phyloP scores from a whole-genome alignment of 2,329 filamentous ascomycete genomes.

The Hypoxylon sp. region DNA sequence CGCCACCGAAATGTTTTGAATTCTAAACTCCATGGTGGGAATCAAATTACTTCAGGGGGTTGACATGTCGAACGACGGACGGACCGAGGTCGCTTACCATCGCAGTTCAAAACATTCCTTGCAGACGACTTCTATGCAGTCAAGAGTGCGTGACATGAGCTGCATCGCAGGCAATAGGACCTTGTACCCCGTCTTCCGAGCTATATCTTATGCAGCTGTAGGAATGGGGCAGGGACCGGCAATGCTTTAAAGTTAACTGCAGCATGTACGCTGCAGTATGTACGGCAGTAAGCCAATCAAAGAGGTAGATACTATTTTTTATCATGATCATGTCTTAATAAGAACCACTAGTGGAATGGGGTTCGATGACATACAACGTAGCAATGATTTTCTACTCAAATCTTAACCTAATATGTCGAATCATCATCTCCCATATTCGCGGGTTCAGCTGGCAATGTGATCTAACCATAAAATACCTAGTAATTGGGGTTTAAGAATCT shows the following conservation, averaged over 20 bases:
- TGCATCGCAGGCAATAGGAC: slow-evolving; percentile 12
- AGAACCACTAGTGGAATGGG: slow-evolving; percentile 4
- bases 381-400: not conserved
- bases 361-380: slow-evolving; percentile 10
- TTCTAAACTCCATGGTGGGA: not conserved
- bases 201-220: slow-evolving; percentile 4
- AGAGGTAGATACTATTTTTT: not conserved
- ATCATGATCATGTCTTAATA: slow-evolving; percentile 13
- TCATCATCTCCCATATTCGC: not conserved
- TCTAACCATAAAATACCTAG: not conserved
- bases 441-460: not conserved
- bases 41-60: slow-evolving; percentile 19
- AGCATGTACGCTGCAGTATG: slow-evolving; percentile 5
- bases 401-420: not conserved
- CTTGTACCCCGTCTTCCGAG: not conserved
- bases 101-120: slow-evolving; percentile 15
- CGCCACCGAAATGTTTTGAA: slow-evolving; percentile 18
- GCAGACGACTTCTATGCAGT: slow-evolving; percentile 15
- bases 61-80: slow-evolving; percentile 11
- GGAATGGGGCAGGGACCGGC: not conserved
- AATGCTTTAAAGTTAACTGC: slow-evolving; percentile 14
- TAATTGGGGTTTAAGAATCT: not conserved
- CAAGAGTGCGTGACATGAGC: slow-evolving; percentile 20
- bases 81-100: slow-evolving; percentile 13
- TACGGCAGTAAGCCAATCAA: slow-evolving; percentile 18